A percentile compares a stretch with the other conserved stretches of the same genome.
Conservation (phyloP, 176 grass and related monocot genomes). For the Eremochloa ophiuroides region DNA sequence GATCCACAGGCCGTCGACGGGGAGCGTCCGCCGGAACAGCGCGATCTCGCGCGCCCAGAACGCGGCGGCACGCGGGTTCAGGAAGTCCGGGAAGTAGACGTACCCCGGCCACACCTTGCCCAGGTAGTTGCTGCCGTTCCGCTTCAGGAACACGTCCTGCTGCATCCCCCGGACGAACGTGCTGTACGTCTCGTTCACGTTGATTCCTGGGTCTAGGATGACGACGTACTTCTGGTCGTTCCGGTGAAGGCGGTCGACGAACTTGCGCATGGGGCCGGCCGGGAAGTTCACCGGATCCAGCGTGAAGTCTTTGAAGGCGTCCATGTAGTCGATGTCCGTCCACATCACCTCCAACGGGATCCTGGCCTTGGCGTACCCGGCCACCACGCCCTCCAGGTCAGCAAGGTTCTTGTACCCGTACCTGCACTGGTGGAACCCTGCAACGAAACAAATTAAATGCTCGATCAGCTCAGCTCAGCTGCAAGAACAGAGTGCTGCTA, state of each 20-base stretch:
- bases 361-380: conserved; percentile 63
- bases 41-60: conserved; percentile 76
- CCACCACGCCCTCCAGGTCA: conserved; percentile 65
- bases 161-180: conserved; percentile 50
- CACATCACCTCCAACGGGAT: conserved; percentile 95
- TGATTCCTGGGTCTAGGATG: conserved; percentile 87
- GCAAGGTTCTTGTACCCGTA: conserved; percentile 67
- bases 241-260: conserved; percentile 62
- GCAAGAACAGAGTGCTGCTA: neutral
- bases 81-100: conserved; percentile 82
- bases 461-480: neutral
- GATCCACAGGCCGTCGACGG: conserved; percentile 84
- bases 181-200: conserved; percentile 43
- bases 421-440: conserved; percentile 85
- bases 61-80: conserved; percentile 48
- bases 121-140: conserved; percentile 58
- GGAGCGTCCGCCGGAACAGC: conserved; percentile 54
- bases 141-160: conserved; percentile 66
- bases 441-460: neutral
- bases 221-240: conserved; percentile 82
- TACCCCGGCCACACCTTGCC: conserved; percentile 79
- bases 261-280: conserved; percentile 33
- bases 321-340: conserved; percentile 98
- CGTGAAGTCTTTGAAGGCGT: conserved; percentile 81
- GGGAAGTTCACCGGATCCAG: conserved; percentile 72